These are phyloP conservation scores for Platanthera guangdongensis DNA, from an alignment of 106 monocot genomes.

Conservation along the genomic window DNA sequence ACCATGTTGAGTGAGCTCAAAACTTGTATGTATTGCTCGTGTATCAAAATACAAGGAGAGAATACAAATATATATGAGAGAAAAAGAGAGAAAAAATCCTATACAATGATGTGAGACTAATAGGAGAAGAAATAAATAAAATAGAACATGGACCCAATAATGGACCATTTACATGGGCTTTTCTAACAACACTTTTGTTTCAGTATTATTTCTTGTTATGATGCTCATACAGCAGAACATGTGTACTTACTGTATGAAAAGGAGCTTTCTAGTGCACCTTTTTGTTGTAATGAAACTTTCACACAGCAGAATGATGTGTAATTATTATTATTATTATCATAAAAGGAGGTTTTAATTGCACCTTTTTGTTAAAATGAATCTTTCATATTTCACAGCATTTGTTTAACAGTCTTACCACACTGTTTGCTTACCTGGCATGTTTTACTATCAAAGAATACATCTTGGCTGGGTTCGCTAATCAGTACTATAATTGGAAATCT, in stretches of 20 bases:
- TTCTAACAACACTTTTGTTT: too few relatives aligned
- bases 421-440: conserved; percentile 10
- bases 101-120: too few relatives aligned
- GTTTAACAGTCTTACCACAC: not conserved
- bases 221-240: not conserved
- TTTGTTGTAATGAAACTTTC: not conserved
- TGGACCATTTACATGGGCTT: too few relatives aligned
- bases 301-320: not conserved
- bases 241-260: too few relatives aligned
- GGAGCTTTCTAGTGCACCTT: too few relatives aligned
- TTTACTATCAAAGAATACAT: conserved; percentile 58
- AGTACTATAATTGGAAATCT: conserved; percentile 94
- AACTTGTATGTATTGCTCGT: too few relatives aligned
- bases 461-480: conserved; percentile 95
- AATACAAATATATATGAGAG: too few relatives aligned
- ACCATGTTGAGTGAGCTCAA: too few relatives aligned
- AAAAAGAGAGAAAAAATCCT: too few relatives aligned
- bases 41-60: too few relatives aligned
- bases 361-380: not conserved
- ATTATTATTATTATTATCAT: not conserved
- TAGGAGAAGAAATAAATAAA: too few relatives aligned
- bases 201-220: not conserved
- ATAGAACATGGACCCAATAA: too few relatives aligned
- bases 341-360: not conserved
- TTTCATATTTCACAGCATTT: not conserved